Base-by-base conservation (phyloP, 139 green algal species). In the Chlorella sp. region DNA sequence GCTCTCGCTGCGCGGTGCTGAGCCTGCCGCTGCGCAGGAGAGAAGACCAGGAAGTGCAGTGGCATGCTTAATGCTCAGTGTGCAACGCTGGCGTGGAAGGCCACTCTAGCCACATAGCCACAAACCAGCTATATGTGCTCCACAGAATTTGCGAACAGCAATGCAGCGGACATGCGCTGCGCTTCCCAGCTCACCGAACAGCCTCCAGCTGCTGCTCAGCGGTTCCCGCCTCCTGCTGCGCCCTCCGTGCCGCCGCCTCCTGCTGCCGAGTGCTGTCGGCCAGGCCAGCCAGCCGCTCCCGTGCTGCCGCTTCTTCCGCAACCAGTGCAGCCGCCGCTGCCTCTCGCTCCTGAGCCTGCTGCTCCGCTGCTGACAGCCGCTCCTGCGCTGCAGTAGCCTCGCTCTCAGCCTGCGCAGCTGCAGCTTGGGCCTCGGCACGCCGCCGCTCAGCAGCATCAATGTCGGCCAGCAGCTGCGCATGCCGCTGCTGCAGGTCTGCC, bases 391-490 rank as follows among this genome's bases (percentile, higher is more conserved):
- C 82, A 0, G 44, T 41, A 0, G 71, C 32, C 21, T 36, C 82
- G 0, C 9, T 30, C 26, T 57, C 74, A 0, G 74, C 78, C 1
- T 36, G 26, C 15, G 26, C 47, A 4, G 39, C 78, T 6, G 41
- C 78, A 25, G 39, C 78, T 41, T 51, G 30, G 3, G 63, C 78
- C 39, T 83, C 28, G 25, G n/a, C 18, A 1, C n/a, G 18, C 34
- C 38, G 15, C 28, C 39, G 20, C 32, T 87, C 82, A n/a, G 82
- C 82, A 17, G 71, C 70, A 21, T 74, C 68, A 44, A 69, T 73
- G 38, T 82, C 82, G 5, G 51, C 82, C 12, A 87, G 71, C 74
- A 87, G 82, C 82, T 74, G 74, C 7, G 82, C 74, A 34, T 87
- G 82, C 26, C 82, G 82, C 30, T 60, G 74, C 74, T 87, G 82